Evolutionary conservation across 2,329 filamentous ascomycete species (phyloP).

Genomic region (Teratosphaeria zuluensis): DNA sequence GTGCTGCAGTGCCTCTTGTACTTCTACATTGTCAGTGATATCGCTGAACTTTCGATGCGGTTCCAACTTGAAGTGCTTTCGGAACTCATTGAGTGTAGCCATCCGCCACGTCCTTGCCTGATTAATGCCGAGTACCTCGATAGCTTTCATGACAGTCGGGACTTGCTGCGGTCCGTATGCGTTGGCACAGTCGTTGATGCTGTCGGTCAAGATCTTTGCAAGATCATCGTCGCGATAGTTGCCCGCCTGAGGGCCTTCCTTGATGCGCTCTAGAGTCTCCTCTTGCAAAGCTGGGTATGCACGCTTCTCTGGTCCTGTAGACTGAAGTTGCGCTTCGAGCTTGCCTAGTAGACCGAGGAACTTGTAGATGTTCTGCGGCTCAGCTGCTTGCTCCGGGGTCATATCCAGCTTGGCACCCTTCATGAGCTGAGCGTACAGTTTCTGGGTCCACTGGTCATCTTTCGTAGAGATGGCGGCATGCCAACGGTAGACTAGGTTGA

Average conservation of each 20-base stretch:
- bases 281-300: conserved; percentile 24
- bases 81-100: conserved; percentile 55
- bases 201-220: conserved; percentile 44
- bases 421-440: conserved; percentile 23
- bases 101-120: conserved; percentile 54
- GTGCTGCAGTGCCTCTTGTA: conserved; percentile 46
- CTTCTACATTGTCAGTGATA: conserved; percentile 49
- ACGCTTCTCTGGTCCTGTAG: conserved; percentile 21
- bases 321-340: conserved; percentile 19
- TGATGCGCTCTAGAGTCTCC: conserved; percentile 20
- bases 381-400: conserved; percentile 13
- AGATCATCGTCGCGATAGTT: conserved; percentile 50
- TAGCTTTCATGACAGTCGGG: conserved; percentile 47
- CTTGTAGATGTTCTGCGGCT: conserved; percentile 18
- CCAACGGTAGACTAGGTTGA: conserved; percentile 46
- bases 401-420: not conserved
- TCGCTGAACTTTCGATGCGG: conserved; percentile 48
- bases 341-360: conserved; percentile 22
- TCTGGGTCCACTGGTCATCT: conserved; percentile 38
- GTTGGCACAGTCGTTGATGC: conserved; percentile 53
- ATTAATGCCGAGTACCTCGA: conserved; percentile 55
- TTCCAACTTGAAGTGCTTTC: conserved; percentile 52
- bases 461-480: conserved; percentile 35
- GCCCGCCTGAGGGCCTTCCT: conserved; percentile 33
- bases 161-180: conserved; percentile 51